phyloP scores from a whole-genome alignment of 306 rosid species.

The Vicia villosa region DNA sequence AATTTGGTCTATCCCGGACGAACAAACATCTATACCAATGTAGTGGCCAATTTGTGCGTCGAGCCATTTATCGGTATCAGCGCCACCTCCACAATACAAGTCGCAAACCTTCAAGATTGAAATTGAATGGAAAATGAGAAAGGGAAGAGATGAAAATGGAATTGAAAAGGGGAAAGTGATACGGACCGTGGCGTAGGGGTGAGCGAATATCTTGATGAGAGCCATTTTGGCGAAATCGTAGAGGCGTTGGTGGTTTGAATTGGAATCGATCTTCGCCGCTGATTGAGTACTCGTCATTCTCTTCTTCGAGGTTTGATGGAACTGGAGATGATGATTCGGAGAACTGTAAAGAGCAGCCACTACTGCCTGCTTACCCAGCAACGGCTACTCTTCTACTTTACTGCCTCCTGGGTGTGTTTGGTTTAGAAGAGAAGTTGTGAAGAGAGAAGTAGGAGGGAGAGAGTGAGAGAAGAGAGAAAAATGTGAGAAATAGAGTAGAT shows the following conservation, averaged over 20 bases:
- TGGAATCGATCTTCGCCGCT: conserved; percentile 61
- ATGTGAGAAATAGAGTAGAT: no score
- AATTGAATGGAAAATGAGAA: no score
- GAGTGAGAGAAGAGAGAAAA: no score
- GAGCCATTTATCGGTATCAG: conserved; percentile 71
- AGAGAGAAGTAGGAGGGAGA: no score
- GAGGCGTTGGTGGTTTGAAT: conserved; percentile 71
- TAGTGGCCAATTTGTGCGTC: conserved; percentile 83
- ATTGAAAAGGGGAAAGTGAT: no score
- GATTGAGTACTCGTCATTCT: conserved; percentile 67
- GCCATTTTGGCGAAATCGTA: conserved; percentile 80
- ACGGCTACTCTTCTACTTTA: background rate
- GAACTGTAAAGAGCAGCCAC: background rate
- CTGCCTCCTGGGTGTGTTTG: no score
- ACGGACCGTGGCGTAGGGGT: conserved; percentile 73
- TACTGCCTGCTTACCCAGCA: no score
- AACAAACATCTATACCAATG: conserved; percentile 82
- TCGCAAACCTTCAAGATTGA: conserved; percentile 48
- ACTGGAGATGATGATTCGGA: no score
- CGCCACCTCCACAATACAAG: conserved; percentile 75
- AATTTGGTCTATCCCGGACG: conserved; percentile 67
- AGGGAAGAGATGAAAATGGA: no score
- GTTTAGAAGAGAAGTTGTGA: no score
- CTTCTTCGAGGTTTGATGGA: background rate
- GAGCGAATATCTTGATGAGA: conserved; percentile 77